These are phyloP conservation scores for Arabis alpina DNA, from an alignment of 345 rosid species.

Conservation along the genomic window DNA sequence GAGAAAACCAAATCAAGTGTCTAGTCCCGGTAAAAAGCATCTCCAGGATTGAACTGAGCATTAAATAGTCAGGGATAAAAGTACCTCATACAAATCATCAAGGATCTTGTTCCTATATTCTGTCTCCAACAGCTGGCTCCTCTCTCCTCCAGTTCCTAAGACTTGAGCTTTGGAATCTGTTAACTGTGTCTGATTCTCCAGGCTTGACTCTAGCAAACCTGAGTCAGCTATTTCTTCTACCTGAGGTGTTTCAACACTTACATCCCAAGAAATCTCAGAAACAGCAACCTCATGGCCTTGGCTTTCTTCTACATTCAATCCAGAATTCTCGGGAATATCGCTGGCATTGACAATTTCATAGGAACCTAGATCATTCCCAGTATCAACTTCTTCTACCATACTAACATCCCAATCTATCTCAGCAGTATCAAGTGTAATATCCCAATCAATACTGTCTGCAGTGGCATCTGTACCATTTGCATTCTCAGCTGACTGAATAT, in stretches of 20 bases:
- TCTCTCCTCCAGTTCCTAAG: conserved; percentile 51
- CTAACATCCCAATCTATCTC: conserved; percentile 97
- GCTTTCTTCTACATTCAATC: conserved; percentile 48
- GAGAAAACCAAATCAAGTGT: conserved; percentile 30
- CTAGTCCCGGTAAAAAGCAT: conserved; percentile 7
- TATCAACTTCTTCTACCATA: conserved; percentile 76
- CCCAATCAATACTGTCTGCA: conserved; percentile 83
- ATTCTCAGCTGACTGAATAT: conserved; percentile 47
- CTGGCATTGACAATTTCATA: conserved; percentile 88
- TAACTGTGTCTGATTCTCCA: conserved; percentile 48
- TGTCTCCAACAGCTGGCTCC: conserved; percentile 86
- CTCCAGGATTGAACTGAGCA: not conserved
- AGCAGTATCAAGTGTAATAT: conserved; percentile 74
- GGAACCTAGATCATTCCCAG: conserved; percentile 83
- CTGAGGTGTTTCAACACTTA: conserved; percentile 89
- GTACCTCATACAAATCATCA: conserved; percentile 92
- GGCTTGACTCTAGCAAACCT: conserved; percentile 42
- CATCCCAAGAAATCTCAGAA: conserved; percentile 87
- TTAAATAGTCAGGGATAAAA: conserved; percentile 5
- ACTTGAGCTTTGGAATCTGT: conserved; percentile 46
- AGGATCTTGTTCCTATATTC: conserved; percentile 91
- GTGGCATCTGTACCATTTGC: conserved; percentile 56
- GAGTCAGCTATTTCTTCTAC: conserved; percentile 65
- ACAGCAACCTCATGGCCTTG: conserved; percentile 48
- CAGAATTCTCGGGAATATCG: conserved; percentile 59